Conservation (phyloP, 176 grass and related monocot genomes). For the Avena sativa region DNA sequence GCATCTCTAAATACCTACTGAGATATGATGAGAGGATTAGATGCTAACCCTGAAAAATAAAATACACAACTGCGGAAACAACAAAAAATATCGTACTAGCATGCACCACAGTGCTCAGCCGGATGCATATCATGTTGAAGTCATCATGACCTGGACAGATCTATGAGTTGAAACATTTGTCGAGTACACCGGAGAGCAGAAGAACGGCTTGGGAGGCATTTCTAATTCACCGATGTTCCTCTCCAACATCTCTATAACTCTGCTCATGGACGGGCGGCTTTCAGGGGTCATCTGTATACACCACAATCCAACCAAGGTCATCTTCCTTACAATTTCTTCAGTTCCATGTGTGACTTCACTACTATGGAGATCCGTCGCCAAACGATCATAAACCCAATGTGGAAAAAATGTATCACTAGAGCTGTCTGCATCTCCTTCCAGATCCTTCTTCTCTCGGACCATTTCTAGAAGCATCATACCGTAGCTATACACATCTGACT, state of each 20-base stretch:
- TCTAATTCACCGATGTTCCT: conserved; percentile 46
- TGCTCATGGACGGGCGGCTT: conserved; percentile 54
- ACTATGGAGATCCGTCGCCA: conserved; percentile 1
- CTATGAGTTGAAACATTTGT: conserved; percentile 20
- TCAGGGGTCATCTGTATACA: conserved; percentile 57
- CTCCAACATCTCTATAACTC: conserved; percentile 69
- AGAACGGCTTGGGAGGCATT: conserved; percentile 50
- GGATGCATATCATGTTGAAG: background rate
- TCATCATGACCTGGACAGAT: background rate
- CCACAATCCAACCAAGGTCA: conserved; percentile 52
- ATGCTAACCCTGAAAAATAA: background rate
- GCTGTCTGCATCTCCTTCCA: background rate
- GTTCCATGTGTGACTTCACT: background rate
- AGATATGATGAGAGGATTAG: background rate
- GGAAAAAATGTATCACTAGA: conserved; percentile 46
- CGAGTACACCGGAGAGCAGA: conserved; percentile 17
- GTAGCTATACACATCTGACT: conserved; percentile 75
- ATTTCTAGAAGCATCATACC: conserved; percentile 72
- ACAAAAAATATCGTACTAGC: background rate
- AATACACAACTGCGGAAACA: background rate
- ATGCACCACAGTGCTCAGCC: background rate
- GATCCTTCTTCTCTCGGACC: conserved; percentile 44
- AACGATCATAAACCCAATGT: conserved; percentile 50
- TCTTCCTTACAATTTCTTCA: conserved; percentile 47
- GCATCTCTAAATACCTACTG: background rate